Conservation (phyloP, 2,329 filamentous ascomycete species). For the Fusarium burgessii region DNA sequence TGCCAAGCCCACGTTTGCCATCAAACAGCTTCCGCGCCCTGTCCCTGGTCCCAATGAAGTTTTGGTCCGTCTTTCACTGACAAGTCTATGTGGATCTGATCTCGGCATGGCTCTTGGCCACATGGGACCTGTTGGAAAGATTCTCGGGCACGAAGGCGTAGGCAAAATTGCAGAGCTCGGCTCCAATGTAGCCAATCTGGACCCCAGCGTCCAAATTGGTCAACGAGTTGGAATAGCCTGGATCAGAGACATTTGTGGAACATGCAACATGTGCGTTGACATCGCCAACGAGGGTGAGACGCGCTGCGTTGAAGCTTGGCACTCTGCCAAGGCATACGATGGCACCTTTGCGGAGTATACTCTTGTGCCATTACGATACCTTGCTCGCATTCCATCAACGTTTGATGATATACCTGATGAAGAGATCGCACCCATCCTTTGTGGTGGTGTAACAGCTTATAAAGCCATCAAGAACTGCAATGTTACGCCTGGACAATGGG, state of each 20-base stretch:
- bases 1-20: conserved; percentile 20
- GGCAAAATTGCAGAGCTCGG: conserved; percentile 55
- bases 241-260: conserved; percentile 53
- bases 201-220: conserved; percentile 45
- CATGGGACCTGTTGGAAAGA: conserved; percentile 50
- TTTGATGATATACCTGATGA: conserved; percentile 51
- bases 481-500: conserved; percentile 51
- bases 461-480: conserved; percentile 53
- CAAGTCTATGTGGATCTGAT: conserved; percentile 56
- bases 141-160: conserved; percentile 60
- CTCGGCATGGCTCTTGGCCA: conserved; percentile 53
- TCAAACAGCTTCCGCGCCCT: conserved; percentile 19
- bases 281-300: conserved; percentile 51
- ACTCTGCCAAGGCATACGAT: conserved; percentile 50
- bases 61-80: conserved; percentile 52
- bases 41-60: conserved; percentile 41
- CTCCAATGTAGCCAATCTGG: conserved; percentile 43
- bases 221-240: conserved; percentile 56
- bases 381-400: conserved; percentile 39
- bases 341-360: conserved; percentile 57
- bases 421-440: conserved; percentile 55
- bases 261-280: conserved; percentile 50
- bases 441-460: conserved; percentile 59
- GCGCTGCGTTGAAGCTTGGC: conserved; percentile 49
- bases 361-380: conserved; percentile 51